Evolutionary conservation across 306 rosid species (phyloP), one percentile per base, ranked within the genome.

Genomic region (Casuarina equisetifolia): DNA sequence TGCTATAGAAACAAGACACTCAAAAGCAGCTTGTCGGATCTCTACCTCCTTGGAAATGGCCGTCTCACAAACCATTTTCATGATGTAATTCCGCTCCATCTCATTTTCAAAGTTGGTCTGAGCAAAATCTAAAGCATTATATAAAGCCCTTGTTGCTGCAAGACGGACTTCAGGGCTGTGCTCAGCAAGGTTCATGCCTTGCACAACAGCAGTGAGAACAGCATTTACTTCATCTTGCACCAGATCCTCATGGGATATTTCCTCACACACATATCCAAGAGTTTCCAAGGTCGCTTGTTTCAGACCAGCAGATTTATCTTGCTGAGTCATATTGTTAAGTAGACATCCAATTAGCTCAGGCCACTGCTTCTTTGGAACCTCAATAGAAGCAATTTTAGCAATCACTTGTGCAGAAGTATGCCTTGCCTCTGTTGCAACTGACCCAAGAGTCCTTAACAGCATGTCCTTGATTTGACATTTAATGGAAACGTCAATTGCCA

Each of bases 1-100:
- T 3, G 86, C 86, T 42, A 83, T 83, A 10, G 86, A 83, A 61
- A 77, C 86, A 52, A 83, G 83, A 72, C 86, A 83, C 77, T 83
- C 86, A 78, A 78, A 83, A 69, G 83, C 86, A 63, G 62, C 80
- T 80, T 83, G 83, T 69, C 86, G 64, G 49, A 82, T 42, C 74
- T 82, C 79, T 15, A 61, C 79, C 68, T 82, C 85, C 63, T 78
- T 78, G 17, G 85, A 83, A 79, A 83, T 59, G 39, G 86, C 80
- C 1, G 86, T 59, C 68, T 78, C 83, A 20, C 80, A 83, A 8
- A 83, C 78, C 76, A 79, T 69, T 79, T 74, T 79, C 86, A 83
- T 83, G 71, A 83, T 83, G 43, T 48, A 78, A 70, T 70, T 75
- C 51, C 86, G 69, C 59, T 83, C 86, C 80, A 83, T 79, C 54